Evolutionary conservation across 129 eudicot species (phyloP), one percentile per base, ranked within the genome.

Genomic region (Ambrosia artemisiifolia): DNA sequence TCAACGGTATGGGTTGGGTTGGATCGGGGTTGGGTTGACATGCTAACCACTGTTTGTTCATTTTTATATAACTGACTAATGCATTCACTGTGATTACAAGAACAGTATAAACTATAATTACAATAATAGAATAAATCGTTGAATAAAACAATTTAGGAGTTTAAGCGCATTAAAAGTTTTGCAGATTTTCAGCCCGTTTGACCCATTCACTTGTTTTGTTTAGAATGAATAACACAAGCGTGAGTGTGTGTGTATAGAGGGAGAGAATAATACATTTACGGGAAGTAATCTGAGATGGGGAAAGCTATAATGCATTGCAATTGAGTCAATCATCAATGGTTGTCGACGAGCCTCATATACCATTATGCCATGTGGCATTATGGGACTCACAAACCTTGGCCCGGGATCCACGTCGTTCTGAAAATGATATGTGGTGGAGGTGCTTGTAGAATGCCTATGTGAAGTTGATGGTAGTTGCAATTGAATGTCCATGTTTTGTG

Each of bases 281-380:
- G 87, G 91, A 44, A 89, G 81, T 79, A 84, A 17, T 63, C 96
- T 87, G 76, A 89, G 46, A 75, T 85, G 89, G 62, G 86, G 87
- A 70, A 84, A 63, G 72, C 73, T 78, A 10, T 80, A 93, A 33
- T 78, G 91, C 75, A 95, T 81, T 42, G 86, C 61, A 70, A 80
- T 72, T n/a, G 78, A 47, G 19, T 78, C 95, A 35, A 77, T 43
- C 78, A 80, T 61, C 61, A 73, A 46, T 34, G 78, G 85, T 84
- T 84, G 85, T 17, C 63, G 80, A 63, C 85, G 88, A 54, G 86
- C 74, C 66, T 82, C 83, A 69, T 88, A 83, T 33, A 85, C 54
- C 69, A 88, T 76, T 63, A 87, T 63, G 56, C 88, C 89, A 34
- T 83, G 75, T 44, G 89, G 88, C 65, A 81, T 82, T 61, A 60